Evolutionary conservation across 2,329 filamentous ascomycete species (phyloP), one percentile per base, ranked within the genome.

Genomic region (Chlorencoelia australis): DNA sequence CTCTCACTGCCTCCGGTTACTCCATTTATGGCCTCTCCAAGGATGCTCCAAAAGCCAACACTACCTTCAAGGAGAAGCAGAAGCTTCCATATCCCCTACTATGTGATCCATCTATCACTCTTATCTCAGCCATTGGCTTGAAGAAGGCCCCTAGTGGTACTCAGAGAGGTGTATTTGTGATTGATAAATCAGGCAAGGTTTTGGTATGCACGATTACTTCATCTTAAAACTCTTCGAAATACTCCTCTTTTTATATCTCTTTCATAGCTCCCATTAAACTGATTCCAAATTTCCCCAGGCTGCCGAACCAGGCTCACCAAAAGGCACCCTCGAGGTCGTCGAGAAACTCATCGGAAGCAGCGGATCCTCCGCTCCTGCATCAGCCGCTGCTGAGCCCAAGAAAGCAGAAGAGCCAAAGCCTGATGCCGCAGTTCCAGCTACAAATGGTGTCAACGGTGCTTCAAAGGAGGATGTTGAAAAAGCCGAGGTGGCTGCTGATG

Each of bases 1-100:
- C 79, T 33, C 71, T 96, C 37, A 89, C 82, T 8, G 71, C 76
- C 18, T 81, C 75, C 37, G 89, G 89, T 7, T 75, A 94, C 42
- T 71, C 79, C 56, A 86, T 98, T 63, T 96, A 85, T 59, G 91
- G 91, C 38, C 77, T 98, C 33, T 93, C 84, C 44, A 75, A 75
- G 50, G 91, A 96, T 65, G 82, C 79, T 31, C 78, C 86, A 53
- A 94, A 91, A 64, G 77, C 86, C 53, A 98, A 98, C 67, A 88
- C 84, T 16, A 85, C 76, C 30, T 98, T 96, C 72, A 82, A 86
- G 63, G 79, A 77, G 26, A 94, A 94, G 67, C 85, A 96, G 61
- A 85, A 82, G 45, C 73, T 96, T 36, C 84, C 81, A 4, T 98
- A 94, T 60, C 68, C 82, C 22, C 75, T 98, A 30, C 73, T 98